Evolutionary conservation across 306 rosid species (phyloP).

Genomic region (Corylus heterophylla): DNA sequence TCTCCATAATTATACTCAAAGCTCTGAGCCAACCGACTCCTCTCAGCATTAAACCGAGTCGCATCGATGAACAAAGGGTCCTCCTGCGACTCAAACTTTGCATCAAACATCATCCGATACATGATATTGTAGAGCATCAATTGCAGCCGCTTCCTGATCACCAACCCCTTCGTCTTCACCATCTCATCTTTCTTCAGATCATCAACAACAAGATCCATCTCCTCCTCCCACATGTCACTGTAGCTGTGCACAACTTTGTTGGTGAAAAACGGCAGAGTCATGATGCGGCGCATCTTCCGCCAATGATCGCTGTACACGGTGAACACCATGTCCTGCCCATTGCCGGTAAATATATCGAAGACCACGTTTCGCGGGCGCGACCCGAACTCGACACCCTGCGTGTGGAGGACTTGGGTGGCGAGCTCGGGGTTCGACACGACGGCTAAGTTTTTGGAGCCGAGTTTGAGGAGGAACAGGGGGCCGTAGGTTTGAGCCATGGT

Average conservation of each 20-base stretch:
- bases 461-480: slow-evolving; percentile 61
- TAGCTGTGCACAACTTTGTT: slow-evolving; percentile 74
- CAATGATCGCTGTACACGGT: slow-evolving; percentile 74
- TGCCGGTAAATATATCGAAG: slow-evolving; percentile 77
- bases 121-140: slow-evolving; percentile 75
- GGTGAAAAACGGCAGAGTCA: slow-evolving; percentile 83
- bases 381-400: slow-evolving; percentile 77
- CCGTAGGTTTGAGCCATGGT: slow-evolving; percentile 64
- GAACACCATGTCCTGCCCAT: slow-evolving; percentile 92
- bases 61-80: slow-evolving; percentile 80
- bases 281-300: slow-evolving; percentile 86
- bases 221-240: slow-evolving; percentile 80
- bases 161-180: slow-evolving; percentile 52
- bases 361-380: slow-evolving; percentile 76
- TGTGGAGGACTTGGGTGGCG: slow-evolving; percentile 72
- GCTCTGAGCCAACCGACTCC: slow-evolving; percentile 84
- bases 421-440: slow-evolving; percentile 71
- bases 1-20: slow-evolving; percentile 90
- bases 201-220: slow-evolving; percentile 68
- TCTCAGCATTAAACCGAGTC: slow-evolving; percentile 69
- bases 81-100: slow-evolving; percentile 73
- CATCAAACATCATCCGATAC: slow-evolving; percentile 88
- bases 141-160: slow-evolving; percentile 65
- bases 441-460: slow-evolving; percentile 65
- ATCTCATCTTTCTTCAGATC: slow-evolving; percentile 44